Percentiles rank a stretch among this genome's conserved stretches.
Conservation (phyloP, 1,284 basidiomycete genomes). For the Erythrobasidium hasegawianum region DNA sequence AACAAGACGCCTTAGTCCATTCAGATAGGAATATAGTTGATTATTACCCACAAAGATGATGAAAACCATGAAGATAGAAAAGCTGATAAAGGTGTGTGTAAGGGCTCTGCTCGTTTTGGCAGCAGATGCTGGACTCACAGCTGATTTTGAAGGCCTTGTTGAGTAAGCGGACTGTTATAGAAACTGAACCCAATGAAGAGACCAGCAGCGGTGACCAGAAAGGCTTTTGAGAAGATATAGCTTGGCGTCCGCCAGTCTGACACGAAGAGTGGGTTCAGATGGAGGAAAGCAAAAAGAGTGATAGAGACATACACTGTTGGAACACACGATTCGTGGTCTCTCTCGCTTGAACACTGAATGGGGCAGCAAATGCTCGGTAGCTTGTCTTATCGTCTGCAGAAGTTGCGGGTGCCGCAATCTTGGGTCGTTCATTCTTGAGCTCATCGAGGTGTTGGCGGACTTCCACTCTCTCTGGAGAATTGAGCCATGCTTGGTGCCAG, state of each 20-base stretch:
- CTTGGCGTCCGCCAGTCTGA: conserved; percentile 62
- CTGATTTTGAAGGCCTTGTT: conserved; percentile 75
- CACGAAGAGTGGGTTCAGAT: too few relatives aligned
- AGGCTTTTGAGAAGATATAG: conserved; percentile 71
- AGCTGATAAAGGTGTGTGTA: conserved; percentile 61
- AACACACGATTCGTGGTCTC: conserved; percentile 58
- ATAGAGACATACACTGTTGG: conserved; percentile 51
- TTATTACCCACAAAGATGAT: conserved; percentile 61
- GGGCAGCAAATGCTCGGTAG: conserved; percentile 57
- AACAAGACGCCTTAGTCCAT: background rate
- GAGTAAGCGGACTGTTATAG: conserved; percentile 50
- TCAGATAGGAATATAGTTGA: too few relatives aligned
- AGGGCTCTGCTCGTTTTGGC: too few relatives aligned
- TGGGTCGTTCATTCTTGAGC: conserved; percentile 49
- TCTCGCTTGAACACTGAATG: conserved; percentile 56
- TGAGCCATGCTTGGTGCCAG: conserved; percentile 71
- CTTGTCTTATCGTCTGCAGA: conserved; percentile 37
- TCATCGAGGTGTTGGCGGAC: conserved; percentile 52
- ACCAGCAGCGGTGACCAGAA: conserved; percentile 50
- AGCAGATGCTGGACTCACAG: background rate
- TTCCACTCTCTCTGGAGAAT: conserved; percentile 51
- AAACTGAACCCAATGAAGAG: conserved; percentile 44
- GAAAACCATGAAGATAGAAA: conserved; percentile 65
- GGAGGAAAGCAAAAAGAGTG: too few relatives aligned
- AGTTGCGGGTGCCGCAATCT: conserved; percentile 19